Base-by-base conservation (phyloP, 2,329 filamentous ascomycete species). In the Penicillium sp. region DNA sequence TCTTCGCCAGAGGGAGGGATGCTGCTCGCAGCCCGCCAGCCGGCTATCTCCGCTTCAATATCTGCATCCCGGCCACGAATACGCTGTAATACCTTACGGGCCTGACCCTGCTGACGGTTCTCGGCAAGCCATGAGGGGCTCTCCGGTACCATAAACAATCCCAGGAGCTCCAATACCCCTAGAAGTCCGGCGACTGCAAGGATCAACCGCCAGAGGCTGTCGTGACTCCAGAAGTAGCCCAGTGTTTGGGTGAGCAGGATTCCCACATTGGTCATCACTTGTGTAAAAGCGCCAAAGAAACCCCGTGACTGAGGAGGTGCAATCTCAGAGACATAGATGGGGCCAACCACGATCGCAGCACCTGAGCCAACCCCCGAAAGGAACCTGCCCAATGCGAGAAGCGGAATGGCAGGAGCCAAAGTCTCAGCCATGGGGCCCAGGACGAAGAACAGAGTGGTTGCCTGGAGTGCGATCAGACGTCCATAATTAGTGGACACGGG, bases 271-370 rank as follows among this genome's bases (percentile, higher is more conserved):
- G 92, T 92, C 74, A 92, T 92, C 67, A 97, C 87, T 71, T 99
- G 93, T 0, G 94, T 97, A 74, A 95, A 77, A 31, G 81, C 79
- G 10, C 85, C 85, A 64, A 96, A 97, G 59, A 96, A 85, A 5
- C 92, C 92, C 51, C 87, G 85, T 61, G 88, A 83, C 14, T 80
- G 77, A 0, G 85, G 85, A 3, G 93, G 94, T 0, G 92, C 88
- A 23, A 97, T 84, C 74, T 99, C 94, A 42, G 91, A 92, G 63
- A 99, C 91, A 78, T 96, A 99, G 18, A 99, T 84, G 0, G 94
- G 94, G 2, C 95, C 92, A 31, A 97, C 90, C 18, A 99, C 94
- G 2, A 94, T 93, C 1, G 92, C 86, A 2, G 92, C 91, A 19
- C 94, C 94, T 5, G 92, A 92, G 6, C 90, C 92, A 1, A 96